A percentile compares a stretch with the other conserved stretches of the same genome.
Conservation (phyloP, 345 rosid species). For the Lepidium aucheri region DNA sequence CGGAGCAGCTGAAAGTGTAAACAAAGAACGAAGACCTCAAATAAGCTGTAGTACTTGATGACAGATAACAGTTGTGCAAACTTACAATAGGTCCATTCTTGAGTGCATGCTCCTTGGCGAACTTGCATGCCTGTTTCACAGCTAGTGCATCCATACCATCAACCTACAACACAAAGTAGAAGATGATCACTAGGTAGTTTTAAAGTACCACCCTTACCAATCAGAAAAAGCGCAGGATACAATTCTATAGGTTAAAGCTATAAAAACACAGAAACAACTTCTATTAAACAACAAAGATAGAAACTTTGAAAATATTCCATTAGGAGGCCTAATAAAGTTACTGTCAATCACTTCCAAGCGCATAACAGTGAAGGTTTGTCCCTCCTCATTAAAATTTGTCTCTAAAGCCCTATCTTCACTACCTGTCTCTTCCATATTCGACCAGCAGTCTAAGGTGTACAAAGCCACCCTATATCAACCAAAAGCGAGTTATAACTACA, state of each 20-base stretch:
- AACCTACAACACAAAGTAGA: slow-evolving; percentile 37
- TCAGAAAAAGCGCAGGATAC: neutral
- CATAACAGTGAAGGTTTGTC: neutral
- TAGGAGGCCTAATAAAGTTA: neutral
- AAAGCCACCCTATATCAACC: neutral
- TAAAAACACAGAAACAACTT: neutral
- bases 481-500: neutral
- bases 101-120: slow-evolving; percentile 84
- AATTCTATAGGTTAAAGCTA: neutral
- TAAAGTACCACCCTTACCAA: neutral
- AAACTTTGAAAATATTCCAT: neutral
- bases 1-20: neutral
- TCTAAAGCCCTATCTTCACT: neutral
- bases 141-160: slow-evolving; percentile 98
- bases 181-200: neutral
- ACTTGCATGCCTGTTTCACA: slow-evolving; percentile 94
- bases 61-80: neutral
- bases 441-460: neutral
- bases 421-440: neutral
- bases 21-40: neutral
- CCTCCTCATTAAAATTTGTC: neutral
- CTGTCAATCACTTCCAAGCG: neutral
- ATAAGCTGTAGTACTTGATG: neutral
- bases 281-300: neutral
- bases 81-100: slow-evolving; percentile 97